These are phyloP conservation scores for Durotheca rogersii DNA, from an alignment of 495 filamentous ascomycete species.

Conservation along the genomic window DNA sequence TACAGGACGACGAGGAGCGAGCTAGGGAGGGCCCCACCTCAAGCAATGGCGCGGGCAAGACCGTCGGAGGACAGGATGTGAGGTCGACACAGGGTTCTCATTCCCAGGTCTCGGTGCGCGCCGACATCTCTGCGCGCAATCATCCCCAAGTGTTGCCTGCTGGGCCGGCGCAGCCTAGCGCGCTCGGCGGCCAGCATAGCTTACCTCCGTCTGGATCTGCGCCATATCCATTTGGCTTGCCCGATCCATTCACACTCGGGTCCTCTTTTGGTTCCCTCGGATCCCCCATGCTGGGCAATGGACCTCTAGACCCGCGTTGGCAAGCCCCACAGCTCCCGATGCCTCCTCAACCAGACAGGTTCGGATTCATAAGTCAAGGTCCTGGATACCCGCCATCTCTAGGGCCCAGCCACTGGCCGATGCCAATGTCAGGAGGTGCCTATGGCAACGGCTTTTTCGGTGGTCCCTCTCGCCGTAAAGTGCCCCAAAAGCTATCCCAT, in stretches of 20 bases:
- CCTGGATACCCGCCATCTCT: slow-evolving; percentile 12
- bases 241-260: slow-evolving; percentile 17
- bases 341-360: slow-evolving; percentile 15
- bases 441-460: not conserved
- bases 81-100: slow-evolving; percentile 3
- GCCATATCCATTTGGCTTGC: slow-evolving; percentile 3
- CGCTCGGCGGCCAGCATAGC: slow-evolving; percentile 2
- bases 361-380: slow-evolving; percentile 16
- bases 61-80: slow-evolving; percentile 16
- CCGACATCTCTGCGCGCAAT: slow-evolving; percentile 5
- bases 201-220: slow-evolving; percentile 13
- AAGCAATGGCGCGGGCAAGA: slow-evolving; percentile 27
- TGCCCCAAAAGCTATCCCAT: slow-evolving; percentile 5
- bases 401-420: slow-evolving; percentile 10
- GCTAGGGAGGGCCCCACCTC: slow-evolving; percentile 20
- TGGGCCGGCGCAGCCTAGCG: not conserved
- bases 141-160: not conserved
- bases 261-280: not conserved
- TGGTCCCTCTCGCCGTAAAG: not conserved
- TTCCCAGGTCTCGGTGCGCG: slow-evolving; percentile 11
- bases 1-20: slow-evolving; percentile 54
- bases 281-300: slow-evolving; percentile 7
- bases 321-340: slow-evolving; percentile 28
- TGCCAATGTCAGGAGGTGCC: slow-evolving; percentile 1
- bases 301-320: slow-evolving; percentile 29